These are phyloP conservation scores for Myxozyma nipponensis DNA, from an alignment of 805 yeast species.

Conservation along the genomic window DNA sequence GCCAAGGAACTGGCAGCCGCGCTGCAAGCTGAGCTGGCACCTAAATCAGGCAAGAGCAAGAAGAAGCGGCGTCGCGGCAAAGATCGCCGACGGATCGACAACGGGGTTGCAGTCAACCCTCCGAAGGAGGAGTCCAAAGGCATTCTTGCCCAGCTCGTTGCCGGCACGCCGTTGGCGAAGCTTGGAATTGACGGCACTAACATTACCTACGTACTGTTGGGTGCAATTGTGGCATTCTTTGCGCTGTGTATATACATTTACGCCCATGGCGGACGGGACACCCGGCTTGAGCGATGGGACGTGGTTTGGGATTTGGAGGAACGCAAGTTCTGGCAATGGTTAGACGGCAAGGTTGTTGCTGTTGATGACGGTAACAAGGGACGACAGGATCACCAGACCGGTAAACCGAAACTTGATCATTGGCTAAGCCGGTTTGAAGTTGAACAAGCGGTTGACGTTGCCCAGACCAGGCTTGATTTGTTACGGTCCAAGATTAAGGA, in stretches of 20 bases:
- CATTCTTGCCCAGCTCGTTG: background rate
- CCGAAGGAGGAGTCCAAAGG: background rate
- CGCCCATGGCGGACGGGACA: background rate
- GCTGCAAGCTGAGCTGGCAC: slow-evolving; percentile 32
- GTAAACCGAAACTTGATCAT: background rate
- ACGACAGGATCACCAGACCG: background rate
- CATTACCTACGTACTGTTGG: slow-evolving; percentile 15
- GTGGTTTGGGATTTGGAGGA: slow-evolving; percentile 43
- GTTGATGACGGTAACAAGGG: background rate
- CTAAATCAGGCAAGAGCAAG: slow-evolving; percentile 7
- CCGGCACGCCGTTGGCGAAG: background rate
- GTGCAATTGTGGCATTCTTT: background rate
- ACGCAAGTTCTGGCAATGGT: slow-evolving; percentile 70
- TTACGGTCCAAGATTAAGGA: slow-evolving; percentile 10
- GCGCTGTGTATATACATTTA: background rate
- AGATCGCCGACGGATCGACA: background rate
- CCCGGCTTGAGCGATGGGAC: slow-evolving; percentile 5
- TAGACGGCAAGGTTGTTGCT: slow-evolving; percentile 41
- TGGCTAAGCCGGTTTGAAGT: slow-evolving; percentile 42
- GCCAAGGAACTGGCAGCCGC: slow-evolving; percentile 48
- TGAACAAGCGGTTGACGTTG: slow-evolving; percentile 45
- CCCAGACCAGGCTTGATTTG: slow-evolving; percentile 43
- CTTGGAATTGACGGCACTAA: slow-evolving; percentile 9
- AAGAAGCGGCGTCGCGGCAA: slow-evolving; percentile 18
- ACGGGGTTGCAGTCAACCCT: background rate